These are phyloP conservation scores for Sphagnurus paluster DNA, from an alignment of 1,284 basidiomycete species.

Conservation along the genomic window DNA sequence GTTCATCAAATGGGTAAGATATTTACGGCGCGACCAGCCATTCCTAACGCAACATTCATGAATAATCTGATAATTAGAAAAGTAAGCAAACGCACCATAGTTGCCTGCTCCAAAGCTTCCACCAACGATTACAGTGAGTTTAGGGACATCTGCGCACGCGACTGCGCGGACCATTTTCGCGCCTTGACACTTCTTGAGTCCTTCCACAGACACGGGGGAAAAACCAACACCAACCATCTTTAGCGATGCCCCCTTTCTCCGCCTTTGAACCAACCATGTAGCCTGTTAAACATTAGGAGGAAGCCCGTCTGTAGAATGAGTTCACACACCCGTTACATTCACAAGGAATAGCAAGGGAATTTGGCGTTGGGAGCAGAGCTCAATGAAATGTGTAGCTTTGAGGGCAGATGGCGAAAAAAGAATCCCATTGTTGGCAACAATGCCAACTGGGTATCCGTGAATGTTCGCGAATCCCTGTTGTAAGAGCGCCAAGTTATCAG, in stretches of 20 bases:
- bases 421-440: constrained; percentile 93
- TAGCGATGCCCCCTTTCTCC: constrained; percentile 93
- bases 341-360: constrained; percentile 93
- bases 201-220: not conserved
- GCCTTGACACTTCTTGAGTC: constrained; percentile 24
- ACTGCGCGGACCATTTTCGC: constrained; percentile 98
- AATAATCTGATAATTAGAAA: constrained; percentile 4
- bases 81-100: constrained; percentile 60
- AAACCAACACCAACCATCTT: constrained; percentile 67
- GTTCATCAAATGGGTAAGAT: constrained; percentile 6
- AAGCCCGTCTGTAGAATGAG: not conserved
- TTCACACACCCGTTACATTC: constrained; percentile 74
- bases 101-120: constrained; percentile 95
- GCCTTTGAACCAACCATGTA: constrained; percentile 97
- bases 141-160: constrained; percentile 92
- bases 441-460: constrained; percentile 87
- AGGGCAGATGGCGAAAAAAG: constrained; percentile 91
- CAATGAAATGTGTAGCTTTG: constrained; percentile 94
- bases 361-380: constrained; percentile 88
- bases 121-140: constrained; percentile 92
- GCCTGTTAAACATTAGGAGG: constrained; percentile 38
- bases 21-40: constrained; percentile 84
- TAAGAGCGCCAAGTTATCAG: not conserved
- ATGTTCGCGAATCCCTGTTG: constrained; percentile 85
- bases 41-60: constrained; percentile 47